These are phyloP conservation scores for Dictyostelium brefeldianum DNA, from an alignment of 78 protist species.

Conservation along the genomic window DNA sequence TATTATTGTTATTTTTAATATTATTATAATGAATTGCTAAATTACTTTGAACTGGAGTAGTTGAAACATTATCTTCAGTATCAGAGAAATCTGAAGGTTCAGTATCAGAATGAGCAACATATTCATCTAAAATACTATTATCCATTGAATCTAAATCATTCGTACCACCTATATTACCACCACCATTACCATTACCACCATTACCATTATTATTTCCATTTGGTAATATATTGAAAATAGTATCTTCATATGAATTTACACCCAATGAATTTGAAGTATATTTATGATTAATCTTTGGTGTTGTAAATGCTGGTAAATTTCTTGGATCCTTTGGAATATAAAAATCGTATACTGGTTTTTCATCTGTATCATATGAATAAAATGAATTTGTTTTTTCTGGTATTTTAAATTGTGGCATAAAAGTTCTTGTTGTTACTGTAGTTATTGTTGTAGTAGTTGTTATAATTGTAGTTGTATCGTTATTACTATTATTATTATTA, in stretches of 20 bases:
- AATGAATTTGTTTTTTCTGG: slow-evolving; percentile 19
- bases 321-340: slow-evolving; percentile 72
- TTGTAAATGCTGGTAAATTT: slow-evolving; percentile 44
- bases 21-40: not conserved
- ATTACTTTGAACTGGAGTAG: slow-evolving; percentile 3
- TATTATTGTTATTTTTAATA: not conserved
- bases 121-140: not conserved
- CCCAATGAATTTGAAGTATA: slow-evolving; percentile 76
- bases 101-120: slow-evolving; percentile 4
- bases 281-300: slow-evolving; percentile 40
- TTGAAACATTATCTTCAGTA: slow-evolving; percentile 23
- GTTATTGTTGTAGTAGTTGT: not conserved
- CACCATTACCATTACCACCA: not conserved
- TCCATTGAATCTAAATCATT: not conserved
- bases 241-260: slow-evolving; percentile 73
- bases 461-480: not conserved
- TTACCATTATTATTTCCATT: not conserved
- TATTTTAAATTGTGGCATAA: slow-evolving; percentile 67
- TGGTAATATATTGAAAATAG: slow-evolving; percentile 53
- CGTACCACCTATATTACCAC: not conserved
- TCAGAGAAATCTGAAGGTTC: slow-evolving; percentile 13
- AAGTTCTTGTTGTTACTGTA: not conserved
- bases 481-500: not conserved
- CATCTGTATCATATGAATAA: not conserved
- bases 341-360: slow-evolving; percentile 31